Conservation (phyloP, 768 basidiomycete species). For the Pulveroboletus frians region DNA sequence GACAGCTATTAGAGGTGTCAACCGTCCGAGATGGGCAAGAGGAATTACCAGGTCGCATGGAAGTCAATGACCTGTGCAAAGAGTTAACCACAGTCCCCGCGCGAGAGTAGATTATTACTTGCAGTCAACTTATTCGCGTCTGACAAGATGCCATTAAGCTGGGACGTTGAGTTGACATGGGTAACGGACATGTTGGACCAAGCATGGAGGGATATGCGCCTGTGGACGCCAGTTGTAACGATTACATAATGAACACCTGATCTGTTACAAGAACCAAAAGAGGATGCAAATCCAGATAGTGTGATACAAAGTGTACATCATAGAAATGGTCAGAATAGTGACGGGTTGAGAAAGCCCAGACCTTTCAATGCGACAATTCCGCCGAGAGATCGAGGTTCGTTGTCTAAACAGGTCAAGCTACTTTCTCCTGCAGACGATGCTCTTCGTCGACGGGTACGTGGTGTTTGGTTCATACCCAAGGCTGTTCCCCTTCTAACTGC, state of each 20-base stretch:
- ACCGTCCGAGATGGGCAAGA: constrained; percentile 1
- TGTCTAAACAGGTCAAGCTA: constrained; percentile 7
- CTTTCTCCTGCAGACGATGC: constrained; percentile 46
- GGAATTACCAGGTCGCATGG: constrained; percentile 69
- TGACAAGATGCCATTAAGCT: constrained; percentile 56
- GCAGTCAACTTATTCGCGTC: constrained; percentile 66
- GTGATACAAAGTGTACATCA: constrained; percentile 3
- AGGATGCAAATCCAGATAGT: not conserved
- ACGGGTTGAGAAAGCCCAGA: not conserved
- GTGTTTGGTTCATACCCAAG: constrained; percentile 8
- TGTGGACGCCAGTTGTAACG: no score
- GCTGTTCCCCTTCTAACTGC: not conserved
- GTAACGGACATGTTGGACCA: constrained; percentile 48
- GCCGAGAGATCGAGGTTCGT: not conserved
- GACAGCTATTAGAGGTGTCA: constrained; percentile 6
- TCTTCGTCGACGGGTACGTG: constrained; percentile 33
- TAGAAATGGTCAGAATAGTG: not conserved
- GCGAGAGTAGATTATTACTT: constrained; percentile 9
- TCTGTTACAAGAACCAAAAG: not conserved
- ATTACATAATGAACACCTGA: no score
- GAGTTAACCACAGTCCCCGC: not conserved
- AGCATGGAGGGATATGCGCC: not conserved
- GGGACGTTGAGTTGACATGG: constrained; percentile 56
- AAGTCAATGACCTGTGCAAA: constrained; percentile 74
- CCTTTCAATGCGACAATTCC: not conserved